Percentiles rank a stretch among this genome's conserved stretches.
Evolutionary conservation across 2,329 filamentous ascomycete species (phyloP).

Genomic region (Diaporthe sp.): DNA sequence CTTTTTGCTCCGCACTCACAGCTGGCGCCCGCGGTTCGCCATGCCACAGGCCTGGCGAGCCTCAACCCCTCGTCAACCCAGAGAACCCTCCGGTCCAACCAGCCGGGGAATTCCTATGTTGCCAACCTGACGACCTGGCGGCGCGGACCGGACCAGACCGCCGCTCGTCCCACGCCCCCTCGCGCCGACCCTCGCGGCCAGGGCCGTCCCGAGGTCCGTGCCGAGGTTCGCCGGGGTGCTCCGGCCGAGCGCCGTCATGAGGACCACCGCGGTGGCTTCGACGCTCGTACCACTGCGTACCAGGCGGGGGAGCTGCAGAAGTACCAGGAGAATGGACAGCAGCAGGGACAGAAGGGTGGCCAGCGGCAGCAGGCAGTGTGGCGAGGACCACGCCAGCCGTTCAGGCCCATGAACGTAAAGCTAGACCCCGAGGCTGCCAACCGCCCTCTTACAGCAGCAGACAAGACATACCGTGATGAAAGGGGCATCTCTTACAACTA

Average conservation of each 20-base stretch:
- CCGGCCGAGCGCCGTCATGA: background rate
- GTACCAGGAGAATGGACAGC: no score
- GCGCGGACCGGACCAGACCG: background rate
- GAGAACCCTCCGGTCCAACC: background rate
- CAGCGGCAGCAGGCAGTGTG: no score
- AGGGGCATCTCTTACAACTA: slow-evolving; percentile 29
- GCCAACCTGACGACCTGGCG: background rate
- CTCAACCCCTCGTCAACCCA: background rate
- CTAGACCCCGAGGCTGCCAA: slow-evolving; percentile 6
- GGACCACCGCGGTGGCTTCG: no score
- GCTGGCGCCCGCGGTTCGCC: background rate
- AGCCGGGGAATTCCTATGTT: background rate
- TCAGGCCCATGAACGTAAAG: slow-evolving; percentile 23
- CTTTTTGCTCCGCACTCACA: background rate
- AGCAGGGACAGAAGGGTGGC: no score
- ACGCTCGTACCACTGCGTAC: background rate
- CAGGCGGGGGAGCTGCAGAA: no score
- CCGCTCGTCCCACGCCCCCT: background rate
- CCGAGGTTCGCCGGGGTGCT: background rate
- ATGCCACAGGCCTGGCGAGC: background rate
- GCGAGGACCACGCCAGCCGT: background rate
- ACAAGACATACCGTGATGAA: background rate
- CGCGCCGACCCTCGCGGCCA: background rate
- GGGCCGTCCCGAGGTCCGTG: no score
- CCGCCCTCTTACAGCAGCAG: background rate